Evolutionary conservation across 1,139 yeast genomes (phyloP).

Genomic region (Suhomyces chickasaworum): DNA sequence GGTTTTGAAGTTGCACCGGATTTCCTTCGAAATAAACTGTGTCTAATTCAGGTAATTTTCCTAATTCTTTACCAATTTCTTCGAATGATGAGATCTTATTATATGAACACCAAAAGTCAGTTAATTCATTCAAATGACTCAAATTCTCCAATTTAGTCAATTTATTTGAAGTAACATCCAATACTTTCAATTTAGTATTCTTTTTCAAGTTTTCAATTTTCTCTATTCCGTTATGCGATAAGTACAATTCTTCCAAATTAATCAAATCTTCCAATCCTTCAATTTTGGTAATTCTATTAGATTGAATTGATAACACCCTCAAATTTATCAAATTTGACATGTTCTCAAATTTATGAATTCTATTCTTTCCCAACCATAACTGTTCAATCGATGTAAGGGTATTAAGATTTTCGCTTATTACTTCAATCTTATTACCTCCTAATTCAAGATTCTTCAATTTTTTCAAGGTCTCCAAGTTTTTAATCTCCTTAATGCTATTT

Average conservation of each 20-base stretch:
- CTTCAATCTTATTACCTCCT: conserved; percentile 83
- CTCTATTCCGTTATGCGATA: conserved; percentile 81
- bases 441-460: conserved; percentile 76
- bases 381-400: conserved; percentile 60
- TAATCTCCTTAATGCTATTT: conserved; percentile 76
- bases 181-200: conserved; percentile 63
- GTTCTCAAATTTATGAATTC: conserved; percentile 66
- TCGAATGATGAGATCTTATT: conserved; percentile 70
- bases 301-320: conserved; percentile 81
- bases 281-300: conserved; percentile 75
- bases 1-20: conserved; percentile 74
- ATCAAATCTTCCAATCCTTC: conserved; percentile 77
- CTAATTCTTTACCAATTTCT: conserved; percentile 67
- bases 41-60: conserved; percentile 64
- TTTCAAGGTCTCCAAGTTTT: conserved; percentile 59
- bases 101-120: conserved; percentile 93
- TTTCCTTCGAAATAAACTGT: conserved; percentile 96
- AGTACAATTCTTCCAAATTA: conserved; percentile 80
- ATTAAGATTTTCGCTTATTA: conserved; percentile 60
- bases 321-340: conserved; percentile 63
- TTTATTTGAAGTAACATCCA: conserved; percentile 81
- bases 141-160: conserved; percentile 64
- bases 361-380: conserved; percentile 93
- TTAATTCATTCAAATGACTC: conserved; percentile 63
- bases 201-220: conserved; percentile 79